Evolutionary conservation across 306 rosid species (phyloP).

Genomic region (Prunus salicina): DNA sequence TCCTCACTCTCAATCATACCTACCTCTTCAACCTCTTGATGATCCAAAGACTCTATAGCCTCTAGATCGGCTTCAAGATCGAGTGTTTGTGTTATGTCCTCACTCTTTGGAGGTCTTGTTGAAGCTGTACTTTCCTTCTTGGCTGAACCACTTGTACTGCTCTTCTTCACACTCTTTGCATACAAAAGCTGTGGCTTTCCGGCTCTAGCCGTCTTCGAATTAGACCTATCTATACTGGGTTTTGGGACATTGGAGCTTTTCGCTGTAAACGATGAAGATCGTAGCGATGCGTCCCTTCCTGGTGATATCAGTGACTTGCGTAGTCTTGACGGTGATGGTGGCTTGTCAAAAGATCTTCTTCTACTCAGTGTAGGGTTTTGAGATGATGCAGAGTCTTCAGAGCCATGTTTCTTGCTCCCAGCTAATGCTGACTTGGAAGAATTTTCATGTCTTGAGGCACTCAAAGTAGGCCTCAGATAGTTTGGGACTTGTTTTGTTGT

Average conservation of each 20-base stretch:
- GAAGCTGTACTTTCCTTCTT: constrained; percentile 34
- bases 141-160: not conserved
- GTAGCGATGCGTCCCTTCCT: constrained; percentile 26
- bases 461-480: constrained; percentile 62
- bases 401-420: constrained; percentile 26
- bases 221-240: not conserved
- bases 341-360: constrained; percentile 85
- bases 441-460: constrained; percentile 49
- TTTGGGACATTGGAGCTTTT: constrained; percentile 22
- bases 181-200: constrained; percentile 19
- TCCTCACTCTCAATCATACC: constrained; percentile 5
- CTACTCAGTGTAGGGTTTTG: constrained; percentile 39
- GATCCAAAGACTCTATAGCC: constrained; percentile 23
- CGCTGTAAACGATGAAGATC: constrained; percentile 15
- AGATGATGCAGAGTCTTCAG: not conserved
- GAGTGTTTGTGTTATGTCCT: not conserved
- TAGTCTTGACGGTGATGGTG: constrained; percentile 51
- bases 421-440: constrained; percentile 4
- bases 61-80: constrained; percentile 22
- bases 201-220: constrained; percentile 18
- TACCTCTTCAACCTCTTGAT: constrained; percentile 13
- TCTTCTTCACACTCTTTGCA: constrained; percentile 31
- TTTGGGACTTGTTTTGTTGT: constrained; percentile 54
- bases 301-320: constrained; percentile 51
- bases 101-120: constrained; percentile 14